Evolutionary conservation across 495 filamentous ascomycete species (phyloP).

Genomic region (Aspergillus coremiiformis): DNA sequence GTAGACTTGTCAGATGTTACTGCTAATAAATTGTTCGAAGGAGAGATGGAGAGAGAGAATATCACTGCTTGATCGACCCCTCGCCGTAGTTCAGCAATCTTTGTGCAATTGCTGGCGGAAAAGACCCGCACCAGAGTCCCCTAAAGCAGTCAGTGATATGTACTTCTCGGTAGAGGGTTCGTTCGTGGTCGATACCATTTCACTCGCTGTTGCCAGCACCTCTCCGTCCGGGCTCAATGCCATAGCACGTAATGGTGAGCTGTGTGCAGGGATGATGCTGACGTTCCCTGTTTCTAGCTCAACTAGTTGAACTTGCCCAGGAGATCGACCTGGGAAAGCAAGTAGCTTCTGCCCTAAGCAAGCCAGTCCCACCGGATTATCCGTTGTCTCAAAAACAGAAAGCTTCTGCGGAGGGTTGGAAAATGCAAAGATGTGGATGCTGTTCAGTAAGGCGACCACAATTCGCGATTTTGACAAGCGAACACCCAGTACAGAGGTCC

Average conservation of each 20-base stretch:
- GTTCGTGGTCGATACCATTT: conserved; percentile 48
- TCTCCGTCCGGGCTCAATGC: conserved; percentile 73
- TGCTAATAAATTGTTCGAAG: conserved; percentile 67
- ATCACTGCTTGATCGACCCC: conserved; percentile 84
- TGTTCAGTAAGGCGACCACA: conserved; percentile 74
- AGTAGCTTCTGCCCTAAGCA: conserved; percentile 64
- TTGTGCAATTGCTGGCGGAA: conserved; percentile 66
- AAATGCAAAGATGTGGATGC: conserved; percentile 78
- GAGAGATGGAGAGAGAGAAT: conserved; percentile 81
- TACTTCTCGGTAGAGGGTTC: neutral
- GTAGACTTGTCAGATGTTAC: conserved; percentile 97
- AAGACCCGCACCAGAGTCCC: conserved; percentile 86
- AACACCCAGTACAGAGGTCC: conserved; percentile 67
- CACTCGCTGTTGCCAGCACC: conserved; percentile 82
- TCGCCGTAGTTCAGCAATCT: conserved; percentile 74
- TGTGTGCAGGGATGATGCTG: conserved; percentile 90
- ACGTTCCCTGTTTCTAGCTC: conserved; percentile 75
- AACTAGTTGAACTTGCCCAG: conserved; percentile 88
- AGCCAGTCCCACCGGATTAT: conserved; percentile 79
- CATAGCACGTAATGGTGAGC: conserved; percentile 69
- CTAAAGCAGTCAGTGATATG: conserved; percentile 27
- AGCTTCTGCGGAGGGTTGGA: conserved; percentile 66
- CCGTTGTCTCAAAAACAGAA: conserved; percentile 72
- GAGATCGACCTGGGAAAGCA: conserved; percentile 75
- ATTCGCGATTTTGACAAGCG: conserved; percentile 72